These are phyloP conservation scores for Colletotrichum paranaense DNA, from an alignment of 2,329 filamentous ascomycete genomes.

Conservation along the genomic window DNA sequence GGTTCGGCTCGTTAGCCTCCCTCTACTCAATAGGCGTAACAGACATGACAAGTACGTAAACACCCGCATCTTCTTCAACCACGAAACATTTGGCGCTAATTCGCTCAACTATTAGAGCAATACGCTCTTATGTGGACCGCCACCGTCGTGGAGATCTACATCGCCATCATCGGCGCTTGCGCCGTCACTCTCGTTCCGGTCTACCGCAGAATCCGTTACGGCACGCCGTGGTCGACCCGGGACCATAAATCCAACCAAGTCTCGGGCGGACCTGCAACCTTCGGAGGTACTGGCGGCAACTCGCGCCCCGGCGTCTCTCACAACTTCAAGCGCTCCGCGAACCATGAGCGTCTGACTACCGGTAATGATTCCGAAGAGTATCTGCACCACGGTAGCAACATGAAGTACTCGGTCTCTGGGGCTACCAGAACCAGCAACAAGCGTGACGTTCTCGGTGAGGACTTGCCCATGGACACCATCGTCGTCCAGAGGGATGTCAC, in stretches of 20 bases:
- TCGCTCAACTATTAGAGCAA: not conserved
- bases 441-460: not conserved
- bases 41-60: slow-evolving; percentile 11
- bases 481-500: slow-evolving; percentile 17
- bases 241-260: slow-evolving; percentile 20
- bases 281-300: not conserved
- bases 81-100: not conserved
- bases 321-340: slow-evolving; percentile 18
- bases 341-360: slow-evolving; percentile 13
- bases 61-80: not conserved
- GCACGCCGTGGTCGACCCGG: slow-evolving; percentile 14
- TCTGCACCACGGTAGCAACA: not conserved
- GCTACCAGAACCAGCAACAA: not conserved
- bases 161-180: slow-evolving; percentile 19
- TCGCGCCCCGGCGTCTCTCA: not conserved
- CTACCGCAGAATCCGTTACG: slow-evolving; percentile 20
- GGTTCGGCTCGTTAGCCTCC: slow-evolving; percentile 17
- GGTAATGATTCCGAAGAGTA: slow-evolving; percentile 22
- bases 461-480: slow-evolving; percentile 11
- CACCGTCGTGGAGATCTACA: slow-evolving; percentile 21
- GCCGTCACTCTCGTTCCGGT: slow-evolving; percentile 21
- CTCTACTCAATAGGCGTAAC: slow-evolving; percentile 15
- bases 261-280: not conserved
- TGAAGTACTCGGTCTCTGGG: slow-evolving; percentile 15
- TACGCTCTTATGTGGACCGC: slow-evolving; percentile 27